Percentiles rank a stretch among this genome's conserved stretches.
phyloP scores from a whole-genome alignment of 768 basidiomycete genomes.

The Myochromella boudieri region DNA sequence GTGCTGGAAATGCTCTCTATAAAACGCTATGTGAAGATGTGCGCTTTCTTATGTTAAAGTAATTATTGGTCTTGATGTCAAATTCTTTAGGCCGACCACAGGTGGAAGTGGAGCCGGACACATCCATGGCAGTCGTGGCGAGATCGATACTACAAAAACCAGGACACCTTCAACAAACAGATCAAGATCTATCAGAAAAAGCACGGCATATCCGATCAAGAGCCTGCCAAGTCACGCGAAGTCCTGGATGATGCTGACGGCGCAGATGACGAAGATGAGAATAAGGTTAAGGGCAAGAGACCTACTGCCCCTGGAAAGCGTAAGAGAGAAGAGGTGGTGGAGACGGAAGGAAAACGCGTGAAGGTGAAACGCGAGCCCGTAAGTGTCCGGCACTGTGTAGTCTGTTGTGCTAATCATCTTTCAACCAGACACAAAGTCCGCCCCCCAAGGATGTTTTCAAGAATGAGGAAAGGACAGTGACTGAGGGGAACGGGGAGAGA shows the following conservation, averaged over 20 bases:
- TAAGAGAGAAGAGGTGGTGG: conserved; percentile 8
- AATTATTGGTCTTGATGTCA: no score
- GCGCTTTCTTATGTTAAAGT: conserved; percentile 10
- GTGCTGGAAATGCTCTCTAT: conserved; percentile 48
- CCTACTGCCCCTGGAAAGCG: conserved; percentile 7
- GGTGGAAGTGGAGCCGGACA: conserved; percentile 51
- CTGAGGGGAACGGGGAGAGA: no score
- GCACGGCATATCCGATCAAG: conserved; percentile 19
- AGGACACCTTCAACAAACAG: conserved; percentile 35
- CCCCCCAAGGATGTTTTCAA: no score
- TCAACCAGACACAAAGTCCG: no score
- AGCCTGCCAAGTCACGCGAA: conserved; percentile 8
- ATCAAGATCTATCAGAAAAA: conserved; percentile 41
- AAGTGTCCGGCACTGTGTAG: neutral
- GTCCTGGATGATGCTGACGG: neutral
- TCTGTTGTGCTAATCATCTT: neutral
- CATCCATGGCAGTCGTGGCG: conserved; percentile 69
- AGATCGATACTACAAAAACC: conserved; percentile 53
- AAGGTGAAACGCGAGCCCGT: conserved; percentile 3
- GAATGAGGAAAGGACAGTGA: no score
- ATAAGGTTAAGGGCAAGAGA: neutral
- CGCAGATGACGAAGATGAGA: neutral
- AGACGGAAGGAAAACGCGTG: conserved; percentile 9
- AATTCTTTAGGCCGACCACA: conserved; percentile 30
- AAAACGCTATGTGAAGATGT: conserved; percentile 46